phyloP scores from a whole-genome alignment of 2,329 filamentous ascomycete species.

The Penicillium capsulatum region DNA sequence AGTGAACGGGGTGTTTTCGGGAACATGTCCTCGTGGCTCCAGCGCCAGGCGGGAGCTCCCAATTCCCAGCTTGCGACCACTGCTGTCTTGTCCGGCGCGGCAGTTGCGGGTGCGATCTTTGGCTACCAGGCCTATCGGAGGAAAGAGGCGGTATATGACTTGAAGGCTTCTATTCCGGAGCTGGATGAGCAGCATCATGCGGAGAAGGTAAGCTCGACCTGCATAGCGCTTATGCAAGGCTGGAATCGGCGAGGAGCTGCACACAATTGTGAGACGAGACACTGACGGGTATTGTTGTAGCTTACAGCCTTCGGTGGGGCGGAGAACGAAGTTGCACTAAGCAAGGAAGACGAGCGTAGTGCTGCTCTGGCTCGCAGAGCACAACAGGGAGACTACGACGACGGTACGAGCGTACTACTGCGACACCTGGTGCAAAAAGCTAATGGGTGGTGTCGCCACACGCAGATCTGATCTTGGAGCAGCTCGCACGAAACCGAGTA shows the following conservation, averaged over 20 bases:
- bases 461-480: slow-evolving; percentile 81
- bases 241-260: not conserved
- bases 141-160: slow-evolving; percentile 52
- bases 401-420: slow-evolving; percentile 42
- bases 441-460: not conserved
- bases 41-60: slow-evolving; percentile 41
- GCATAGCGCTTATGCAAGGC: not conserved
- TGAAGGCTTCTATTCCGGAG: slow-evolving; percentile 61
- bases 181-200: slow-evolving; percentile 49
- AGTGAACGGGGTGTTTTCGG: slow-evolving; percentile 13
- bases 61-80: slow-evolving; percentile 42
- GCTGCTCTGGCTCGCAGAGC: slow-evolving; percentile 57
- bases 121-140: slow-evolving; percentile 55
- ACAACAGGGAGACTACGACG: slow-evolving; percentile 61
- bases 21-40: slow-evolving; percentile 44
- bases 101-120: slow-evolving; percentile 51
- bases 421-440: slow-evolving; percentile 1
- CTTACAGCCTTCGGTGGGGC: slow-evolving; percentile 50
- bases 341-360: slow-evolving; percentile 55
- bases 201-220: slow-evolving; percentile 41
- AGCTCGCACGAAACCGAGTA: slow-evolving; percentile 85
- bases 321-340: slow-evolving; percentile 28
- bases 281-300: slow-evolving; percentile 38
- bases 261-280: not conserved
- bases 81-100: slow-evolving; percentile 42